Evolutionary conservation across 345 rosid genomes (phyloP), one percentile per base, ranked within the genome.

Genomic region (Orychophragmus violaceus): DNA sequence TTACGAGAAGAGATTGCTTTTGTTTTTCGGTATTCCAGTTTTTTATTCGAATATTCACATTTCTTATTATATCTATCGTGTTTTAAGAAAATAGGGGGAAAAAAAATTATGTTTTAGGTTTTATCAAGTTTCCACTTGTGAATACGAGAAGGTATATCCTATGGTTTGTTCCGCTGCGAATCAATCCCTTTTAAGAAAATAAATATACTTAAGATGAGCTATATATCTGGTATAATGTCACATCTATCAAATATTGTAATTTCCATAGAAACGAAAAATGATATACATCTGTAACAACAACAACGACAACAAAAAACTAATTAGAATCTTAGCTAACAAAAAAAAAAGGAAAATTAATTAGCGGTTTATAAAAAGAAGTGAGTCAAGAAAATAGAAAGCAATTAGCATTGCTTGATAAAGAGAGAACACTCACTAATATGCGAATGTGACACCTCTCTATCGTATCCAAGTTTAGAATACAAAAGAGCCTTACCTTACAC

Each of bases 281-380:
- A 60, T 16, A 16, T 60, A 44, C 23, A 48, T 30, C 12, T 35
- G 13, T 33, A 33, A 33, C 11, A 33, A 33, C 37, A 33, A n/a
- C n/a, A n/a, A n/a, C n/a, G n/a, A n/a, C n/a, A n/a, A n/a, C n/a
- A n/a, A n/a, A n/a, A n/a, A n/a, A n/a, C n/a, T n/a, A n/a, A n/a
- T n/a, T n/a, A n/a, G n/a, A n/a, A n/a, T n/a, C n/a, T n/a, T n/a
- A n/a, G n/a, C n/a, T n/a, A n/a, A n/a, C n/a, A n/a, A n/a, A n/a
- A 79, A 60, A 60, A 88, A 93, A 28, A 28, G 8, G 1, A 28
- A 28, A 28, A 1, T 28, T 28, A 28, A 32, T n/a, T n/a, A 46
- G 24, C 4, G 13, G 66, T 29, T 61, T n/a, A 25, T 28, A 19
- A 45, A 61, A 28, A 10, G n/a, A 30, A 46, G 33, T 12, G 36